Conservation (phyloP, 169 alveolate species). For the Eimeria zaria region DNA sequence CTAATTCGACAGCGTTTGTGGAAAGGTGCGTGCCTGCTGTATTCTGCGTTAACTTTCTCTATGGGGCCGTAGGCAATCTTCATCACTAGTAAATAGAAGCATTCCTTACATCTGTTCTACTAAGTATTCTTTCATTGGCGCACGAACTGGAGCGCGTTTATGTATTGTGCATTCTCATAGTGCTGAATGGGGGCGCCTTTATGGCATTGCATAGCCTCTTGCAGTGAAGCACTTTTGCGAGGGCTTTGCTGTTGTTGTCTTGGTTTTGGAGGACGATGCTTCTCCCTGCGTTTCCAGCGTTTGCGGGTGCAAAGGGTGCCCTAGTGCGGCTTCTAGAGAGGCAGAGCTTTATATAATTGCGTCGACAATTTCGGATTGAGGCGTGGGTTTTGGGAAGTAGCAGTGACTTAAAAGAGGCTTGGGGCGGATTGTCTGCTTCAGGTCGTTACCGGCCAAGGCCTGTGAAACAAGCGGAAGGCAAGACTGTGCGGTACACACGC, state of each 20-base stretch:
- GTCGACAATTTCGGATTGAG: not conserved
- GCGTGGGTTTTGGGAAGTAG: not conserved
- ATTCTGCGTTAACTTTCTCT: not conserved
- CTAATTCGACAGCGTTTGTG: slow-evolving; percentile 93
- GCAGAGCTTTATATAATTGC: not conserved
- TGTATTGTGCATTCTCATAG: no score
- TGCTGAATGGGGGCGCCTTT: no score
- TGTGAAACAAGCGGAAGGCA: slow-evolving; percentile 73
- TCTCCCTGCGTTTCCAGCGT: not conserved
- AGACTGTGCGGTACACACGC: slow-evolving; percentile 89
- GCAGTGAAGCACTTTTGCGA: not conserved
- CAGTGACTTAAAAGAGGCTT: not conserved
- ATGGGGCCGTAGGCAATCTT: not conserved
- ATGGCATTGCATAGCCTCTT: not conserved
- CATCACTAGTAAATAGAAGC: not conserved
- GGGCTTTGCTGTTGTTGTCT: not conserved
- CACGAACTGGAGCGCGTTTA: not conserved
- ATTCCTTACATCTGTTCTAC: not conserved
- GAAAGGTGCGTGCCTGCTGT: slow-evolving; percentile 84
- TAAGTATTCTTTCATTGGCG: not conserved
- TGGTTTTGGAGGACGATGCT: not conserved
- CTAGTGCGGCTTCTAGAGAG: not conserved
- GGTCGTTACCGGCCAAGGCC: slow-evolving; percentile 80
- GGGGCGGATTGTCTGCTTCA: slow-evolving; percentile 14
- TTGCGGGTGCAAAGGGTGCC: not conserved